Evolutionary conservation across 805 yeast genomes (phyloP).

Genomic region (Gaillardinia entomophila): DNA sequence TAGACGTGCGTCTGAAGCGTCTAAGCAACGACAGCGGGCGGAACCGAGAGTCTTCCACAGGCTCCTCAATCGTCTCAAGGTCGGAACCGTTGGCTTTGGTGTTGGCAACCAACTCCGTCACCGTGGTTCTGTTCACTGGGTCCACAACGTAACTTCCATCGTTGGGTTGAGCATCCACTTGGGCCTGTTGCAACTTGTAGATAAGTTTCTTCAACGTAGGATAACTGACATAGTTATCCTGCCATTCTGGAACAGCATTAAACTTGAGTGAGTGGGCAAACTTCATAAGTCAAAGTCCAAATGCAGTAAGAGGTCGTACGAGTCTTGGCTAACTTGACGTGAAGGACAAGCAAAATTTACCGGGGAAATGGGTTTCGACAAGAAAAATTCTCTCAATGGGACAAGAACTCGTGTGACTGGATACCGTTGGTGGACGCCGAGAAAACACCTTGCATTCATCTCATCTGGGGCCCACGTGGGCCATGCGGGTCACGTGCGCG

Average conservation of each 20-base stretch:
- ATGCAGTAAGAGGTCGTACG: too few relatives aligned
- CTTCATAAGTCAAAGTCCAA: conserved; percentile 35
- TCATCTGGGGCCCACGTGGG: too few relatives aligned
- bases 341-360: too few relatives aligned
- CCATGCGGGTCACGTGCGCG: too few relatives aligned
- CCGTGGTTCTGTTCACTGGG: conserved; percentile 15
- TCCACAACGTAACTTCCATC: conserved; percentile 16
- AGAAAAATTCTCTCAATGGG: too few relatives aligned
- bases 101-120: conserved; percentile 20
- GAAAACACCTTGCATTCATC: too few relatives aligned
- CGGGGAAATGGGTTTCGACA: too few relatives aligned
- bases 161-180: conserved; percentile 17
- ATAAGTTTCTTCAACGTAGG: conserved; percentile 50
- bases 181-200: conserved; percentile 46
- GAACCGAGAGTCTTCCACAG: conserved; percentile 3
- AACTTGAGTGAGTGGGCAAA: conserved; percentile 45
- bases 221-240: conserved; percentile 40
- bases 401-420: too few relatives aligned
- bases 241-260: conserved; percentile 53
- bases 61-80: conserved; percentile 1
- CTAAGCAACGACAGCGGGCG: not conserved
- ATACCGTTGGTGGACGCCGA: too few relatives aligned
- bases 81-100: conserved; percentile 2
- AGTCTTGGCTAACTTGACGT: too few relatives aligned
- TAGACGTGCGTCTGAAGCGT: not conserved